These are phyloP conservation scores for Mycena chlorophos DNA, from an alignment of 768 basidiomycete genomes.

Conservation along the genomic window DNA sequence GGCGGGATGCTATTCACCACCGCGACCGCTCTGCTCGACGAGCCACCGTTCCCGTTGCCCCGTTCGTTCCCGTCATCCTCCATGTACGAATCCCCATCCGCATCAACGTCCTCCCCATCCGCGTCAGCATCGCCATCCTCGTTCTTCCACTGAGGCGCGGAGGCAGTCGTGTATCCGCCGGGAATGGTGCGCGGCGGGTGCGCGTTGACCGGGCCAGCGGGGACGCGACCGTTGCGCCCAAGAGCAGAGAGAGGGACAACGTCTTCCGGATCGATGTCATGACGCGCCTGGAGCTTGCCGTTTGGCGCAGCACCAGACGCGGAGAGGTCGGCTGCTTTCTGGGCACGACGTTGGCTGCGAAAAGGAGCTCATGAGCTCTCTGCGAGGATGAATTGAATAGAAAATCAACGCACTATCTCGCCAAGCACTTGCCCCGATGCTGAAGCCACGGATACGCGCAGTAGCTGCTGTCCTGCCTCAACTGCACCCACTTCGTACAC, in stretches of 20 bases:
- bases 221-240: not conserved
- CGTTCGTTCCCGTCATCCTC: constrained; percentile 25
- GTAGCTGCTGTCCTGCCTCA: constrained; percentile 74
- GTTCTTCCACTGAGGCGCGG: constrained; percentile 15
- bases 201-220: not conserved
- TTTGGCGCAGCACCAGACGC: constrained; percentile 46
- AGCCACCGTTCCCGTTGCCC: constrained; percentile 6
- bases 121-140: constrained; percentile 35
- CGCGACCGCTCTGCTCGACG: not conserved
- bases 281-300: constrained; percentile 10
- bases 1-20: not conserved
- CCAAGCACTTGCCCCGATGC: constrained; percentile 73
- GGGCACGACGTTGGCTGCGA: constrained; percentile 55
- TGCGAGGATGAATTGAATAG: constrained; percentile 4
- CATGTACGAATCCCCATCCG: constrained; percentile 27
- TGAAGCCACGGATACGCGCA: constrained; percentile 84
- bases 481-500: constrained; percentile 82
- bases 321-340: constrained; percentile 55
- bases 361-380: constrained; percentile 12
- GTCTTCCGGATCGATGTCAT: constrained; percentile 34
- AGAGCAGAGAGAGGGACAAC: too few relatives aligned
- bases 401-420: constrained; percentile 56
- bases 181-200: constrained; percentile 20
- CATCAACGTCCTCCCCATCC: constrained; percentile 22
- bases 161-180: constrained; percentile 7